Base-by-base conservation (phyloP, 2,329 filamentous ascomycete genomes). In the Emydomyces testavorans region DNA sequence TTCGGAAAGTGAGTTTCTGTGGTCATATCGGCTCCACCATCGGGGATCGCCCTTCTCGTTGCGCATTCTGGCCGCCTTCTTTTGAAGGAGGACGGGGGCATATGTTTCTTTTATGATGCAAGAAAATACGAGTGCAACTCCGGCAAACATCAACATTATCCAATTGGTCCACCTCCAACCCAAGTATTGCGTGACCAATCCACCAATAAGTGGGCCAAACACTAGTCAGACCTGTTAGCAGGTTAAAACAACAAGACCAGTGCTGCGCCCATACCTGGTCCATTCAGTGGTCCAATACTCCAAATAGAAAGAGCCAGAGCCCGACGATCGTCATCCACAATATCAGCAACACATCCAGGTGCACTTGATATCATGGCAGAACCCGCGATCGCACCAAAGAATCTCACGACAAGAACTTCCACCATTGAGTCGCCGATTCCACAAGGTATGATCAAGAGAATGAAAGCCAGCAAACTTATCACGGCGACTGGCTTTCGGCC, bases 91-190 rank as follows among this genome's bases (percentile, higher is more conserved):
- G 0, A 73, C 73, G 1, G 85, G 86, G 0, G 79, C 76, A 57
- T 93, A 93, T 0, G 85, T 90, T 65, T 94, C 87, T 52, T 76
- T 76, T 40, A 84, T 71, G 1, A 76, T 70, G 1, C 71, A 60
- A 55, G 86, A 75, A 54, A 81, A 66, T 16, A 74, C 52, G 49
- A 80, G 75, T 0, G 78, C 78, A 0, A 75, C 71, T 0, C 77
- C 85, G 0, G 77, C 76, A 7, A 86, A 72, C 44, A 93, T 89
- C 58, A 90, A 66, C 6, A 82, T 76, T 16, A 92, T 73, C 83
- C 85, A 94, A 59, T 85, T 84, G 31, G 82, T 82, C 86, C 87
- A 94, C 24, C 88, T 71, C 89, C 89, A 95, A 8, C 86, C 87
- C 2, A 92, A 70, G 53, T 70, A 70, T 50, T 71, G 61, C 3